Base-by-base conservation (phyloP, 139 green algal genomes). In the Chlamydomonas asymmetrica region DNA sequence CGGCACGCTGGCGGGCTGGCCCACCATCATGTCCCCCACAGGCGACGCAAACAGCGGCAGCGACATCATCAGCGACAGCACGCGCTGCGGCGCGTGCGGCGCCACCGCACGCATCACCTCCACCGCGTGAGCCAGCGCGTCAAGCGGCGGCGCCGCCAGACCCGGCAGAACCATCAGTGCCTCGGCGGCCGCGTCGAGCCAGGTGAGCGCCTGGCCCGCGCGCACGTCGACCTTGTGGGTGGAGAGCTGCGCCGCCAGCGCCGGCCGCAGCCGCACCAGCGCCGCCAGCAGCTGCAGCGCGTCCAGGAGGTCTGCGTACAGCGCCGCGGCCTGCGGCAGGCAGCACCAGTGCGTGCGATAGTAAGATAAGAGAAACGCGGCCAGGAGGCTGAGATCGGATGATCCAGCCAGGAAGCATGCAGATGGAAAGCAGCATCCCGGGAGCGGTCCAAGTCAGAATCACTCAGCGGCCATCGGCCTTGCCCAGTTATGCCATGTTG, bases 221-320 rank as follows among this genome's bases (percentile, higher is more conserved):
- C n/a, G n/a, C n/a, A n/a, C n/a, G n/a, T n/a, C n/a, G n/a, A n/a
- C n/a, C n/a, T n/a, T n/a, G n/a, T n/a, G n/a, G n/a, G n/a, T n/a
- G n/a, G n/a, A n/a, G n/a, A n/a, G n/a, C n/a, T 41, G 45, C 56
- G 35, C 63, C 38, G 74, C 78, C 5, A 89, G 45, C 8, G 79
- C 75, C 9, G 37, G 62, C 5, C 75, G 60, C 45, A 76, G 64
- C 39, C 57, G 23, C 20, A 79, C 35, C 4, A 45, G 52, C 27
- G 80, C 72, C 49, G 82, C 54, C 35, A 76, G 61, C 35, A 88
- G 37, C 41, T 80, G 71, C 35, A 77, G 66, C 45, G 75, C 72
- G 22, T 63, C 63, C 5, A 76, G 41, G 27, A 56, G 41, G 18
- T n/a, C 40, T 23, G 77, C 76, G 22, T 63, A 56, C 29, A 73